Evolutionary conservation across 2,329 filamentous ascomycete genomes (phyloP), one percentile per base, ranked within the genome.

Genomic region (Endoconidiophora laricicola): DNA sequence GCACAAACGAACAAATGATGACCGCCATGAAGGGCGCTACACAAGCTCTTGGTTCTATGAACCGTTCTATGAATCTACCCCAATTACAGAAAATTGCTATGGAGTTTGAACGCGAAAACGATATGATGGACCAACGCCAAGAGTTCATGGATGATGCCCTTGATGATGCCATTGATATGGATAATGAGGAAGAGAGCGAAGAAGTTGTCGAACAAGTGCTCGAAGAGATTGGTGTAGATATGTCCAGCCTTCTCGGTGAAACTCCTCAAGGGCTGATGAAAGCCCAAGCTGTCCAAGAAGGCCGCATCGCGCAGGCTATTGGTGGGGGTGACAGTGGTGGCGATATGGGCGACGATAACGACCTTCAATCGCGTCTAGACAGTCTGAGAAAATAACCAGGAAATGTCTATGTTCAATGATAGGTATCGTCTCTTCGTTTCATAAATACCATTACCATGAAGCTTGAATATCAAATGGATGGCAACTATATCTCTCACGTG

Each of bases 61-160:
- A 98, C 66, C 77, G 84, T 56, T 86, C 86, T 56, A 96, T 96
- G 88, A 96, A 98, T 62, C 78, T 98, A 2, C 91, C 91, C 0
- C 87, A 87, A 16, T 71, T 98, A 33, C 90, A 96, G 64, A 79
- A 90, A 52, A 98, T 98, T 62, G 90, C 91, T 18, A 94, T 95
- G 88, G 91, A 98, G 61, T 98, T 98, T 60, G 91, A 98, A 68
- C 82, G 86, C 60, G 91, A 98, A 66, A 98, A 96, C 66, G 91
- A 96, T 60, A 88, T 98, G 53, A 98, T 98, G 91, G 91, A 98
- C 59, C 87, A 96, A 67, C 78, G 91, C 56, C 88, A 96, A 64
- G 91, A 96, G 66, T 95, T 98, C 85, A 96, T 98, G 91, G 90
- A 96, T 62, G 91, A 96, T 65, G 90, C 87, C 18, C 91, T 98